Evolutionary conservation across 768 basidiomycete genomes (phyloP).

Genomic region (Boletus fagicola): DNA sequence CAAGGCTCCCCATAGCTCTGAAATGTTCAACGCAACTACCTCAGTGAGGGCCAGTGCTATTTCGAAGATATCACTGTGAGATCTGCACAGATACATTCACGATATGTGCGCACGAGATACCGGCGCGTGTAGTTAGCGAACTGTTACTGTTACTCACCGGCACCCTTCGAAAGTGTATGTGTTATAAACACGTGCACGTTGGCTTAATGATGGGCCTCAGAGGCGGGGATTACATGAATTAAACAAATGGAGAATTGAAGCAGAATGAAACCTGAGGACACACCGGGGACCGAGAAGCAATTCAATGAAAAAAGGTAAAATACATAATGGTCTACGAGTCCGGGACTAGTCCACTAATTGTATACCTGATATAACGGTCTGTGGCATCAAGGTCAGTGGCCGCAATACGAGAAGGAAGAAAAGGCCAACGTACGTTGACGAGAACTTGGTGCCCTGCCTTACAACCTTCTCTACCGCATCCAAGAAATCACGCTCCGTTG

Average conservation of each 20-base stretch:
- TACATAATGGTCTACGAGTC: conserved; percentile 17
- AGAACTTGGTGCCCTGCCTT: conserved; percentile 96
- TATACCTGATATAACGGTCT: conserved; percentile 93
- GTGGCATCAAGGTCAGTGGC: conserved; percentile 12
- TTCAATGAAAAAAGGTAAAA: conserved; percentile 9
- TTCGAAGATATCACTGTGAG: no score
- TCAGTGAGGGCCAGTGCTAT: no score
- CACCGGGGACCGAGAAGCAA: background rate
- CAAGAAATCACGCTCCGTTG: conserved; percentile 95
- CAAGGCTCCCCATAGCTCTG: no score
- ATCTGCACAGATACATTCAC: no score
- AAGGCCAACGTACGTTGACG: conserved; percentile 72
- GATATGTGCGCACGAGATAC: no score
- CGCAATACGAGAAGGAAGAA: background rate
- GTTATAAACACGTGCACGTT: background rate
- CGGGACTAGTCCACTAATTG: conserved; percentile 53
- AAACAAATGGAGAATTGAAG: background rate
- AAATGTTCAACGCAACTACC: no score
- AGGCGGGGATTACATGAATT: background rate
- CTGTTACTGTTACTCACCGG: no score
- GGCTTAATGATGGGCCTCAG: background rate
- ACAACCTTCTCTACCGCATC: conserved; percentile 99
- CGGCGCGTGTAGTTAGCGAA: no score
- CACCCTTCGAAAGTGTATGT: background rate
- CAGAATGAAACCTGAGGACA: background rate